A percentile compares a stretch with the other conserved stretches of the same genome.
Conservation (phyloP, 225 moss, liverwort and hornwort genomes). For the Pseudisothecium myosuroides region DNA sequence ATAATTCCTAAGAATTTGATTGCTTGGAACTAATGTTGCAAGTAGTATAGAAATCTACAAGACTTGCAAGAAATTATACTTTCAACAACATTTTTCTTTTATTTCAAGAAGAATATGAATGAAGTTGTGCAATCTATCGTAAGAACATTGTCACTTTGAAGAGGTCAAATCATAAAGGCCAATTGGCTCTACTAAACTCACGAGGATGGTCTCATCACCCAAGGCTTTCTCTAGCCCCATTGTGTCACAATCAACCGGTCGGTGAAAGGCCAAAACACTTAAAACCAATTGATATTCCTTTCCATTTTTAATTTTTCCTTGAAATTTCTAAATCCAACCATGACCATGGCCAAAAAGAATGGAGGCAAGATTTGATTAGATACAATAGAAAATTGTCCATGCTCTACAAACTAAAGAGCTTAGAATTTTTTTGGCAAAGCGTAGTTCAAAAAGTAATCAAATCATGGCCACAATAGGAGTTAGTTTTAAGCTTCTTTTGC, state of each 20-base stretch:
- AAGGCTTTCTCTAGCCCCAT: fast-evolving
- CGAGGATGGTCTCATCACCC: no score
- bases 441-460: fast-evolving
- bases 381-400: fast-evolving
- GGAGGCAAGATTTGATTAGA: neutral
- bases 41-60: neutral
- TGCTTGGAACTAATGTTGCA: no score
- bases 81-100: neutral
- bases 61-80: neutral
- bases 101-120: neutral
- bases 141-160: no score
- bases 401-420: neutral
- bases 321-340: neutral
- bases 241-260: fast-evolving
- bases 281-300: neutral
- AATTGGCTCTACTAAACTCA: fast-evolving
- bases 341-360: neutral
- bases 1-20: no score
- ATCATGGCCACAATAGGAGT: fast-evolving
- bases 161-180: no score
- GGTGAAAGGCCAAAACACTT: neutral
- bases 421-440: fast-evolving
- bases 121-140: neutral
- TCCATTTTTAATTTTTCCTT: neutral
- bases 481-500: no score